Conservation (phyloP, 2,329 filamentous ascomycete species). For the Aspergillus transmontanensis region DNA sequence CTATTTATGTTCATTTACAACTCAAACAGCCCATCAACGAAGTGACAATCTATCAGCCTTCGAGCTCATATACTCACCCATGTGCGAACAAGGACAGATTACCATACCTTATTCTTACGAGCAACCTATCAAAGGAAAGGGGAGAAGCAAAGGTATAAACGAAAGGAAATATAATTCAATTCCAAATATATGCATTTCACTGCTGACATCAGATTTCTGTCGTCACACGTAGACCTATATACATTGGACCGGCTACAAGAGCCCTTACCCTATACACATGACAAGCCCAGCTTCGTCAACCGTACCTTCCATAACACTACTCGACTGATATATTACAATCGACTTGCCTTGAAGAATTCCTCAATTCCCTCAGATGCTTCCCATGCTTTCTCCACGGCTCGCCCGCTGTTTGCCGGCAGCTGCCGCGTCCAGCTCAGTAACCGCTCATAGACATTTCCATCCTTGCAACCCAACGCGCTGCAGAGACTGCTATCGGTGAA, state of each 20-base stretch:
- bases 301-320: background rate
- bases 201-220: background rate
- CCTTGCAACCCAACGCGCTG: slow-evolving; percentile 9
- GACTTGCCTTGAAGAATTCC: slow-evolving; percentile 5
- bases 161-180: background rate
- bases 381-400: background rate
- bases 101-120: background rate
- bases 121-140: background rate
- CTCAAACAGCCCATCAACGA: background rate
- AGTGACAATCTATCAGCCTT: background rate
- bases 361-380: background rate
- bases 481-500: slow-evolving; percentile 10
- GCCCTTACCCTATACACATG: background rate
- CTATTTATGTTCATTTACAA: background rate
- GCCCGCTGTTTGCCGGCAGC: slow-evolving; percentile 4
- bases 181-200: background rate
- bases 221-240: background rate
- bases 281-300: background rate
- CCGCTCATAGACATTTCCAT: slow-evolving; percentile 10
- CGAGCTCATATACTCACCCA: background rate
- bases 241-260: background rate
- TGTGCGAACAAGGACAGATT: background rate
- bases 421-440: slow-evolving; percentile 9
- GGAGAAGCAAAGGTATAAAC: background rate
- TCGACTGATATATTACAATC: background rate